phyloP scores from a whole-genome alignment of 1,139 yeast genomes.

The Geotrichum histeridarum region DNA sequence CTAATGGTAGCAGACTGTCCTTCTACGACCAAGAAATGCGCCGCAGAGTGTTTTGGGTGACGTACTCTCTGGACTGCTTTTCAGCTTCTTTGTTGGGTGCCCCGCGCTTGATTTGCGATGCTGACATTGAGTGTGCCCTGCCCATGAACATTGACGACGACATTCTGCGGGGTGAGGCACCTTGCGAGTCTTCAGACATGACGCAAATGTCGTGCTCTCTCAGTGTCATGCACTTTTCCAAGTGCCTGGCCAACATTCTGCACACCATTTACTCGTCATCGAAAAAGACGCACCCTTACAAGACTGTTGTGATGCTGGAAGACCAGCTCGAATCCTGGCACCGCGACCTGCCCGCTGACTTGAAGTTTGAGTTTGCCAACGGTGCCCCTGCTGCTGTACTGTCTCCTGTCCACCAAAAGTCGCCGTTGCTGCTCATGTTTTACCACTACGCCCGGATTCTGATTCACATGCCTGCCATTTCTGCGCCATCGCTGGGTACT shows the following conservation, averaged over 20 bases:
- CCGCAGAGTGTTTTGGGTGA: slow-evolving; percentile 78
- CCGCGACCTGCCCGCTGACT: slow-evolving; percentile 56
- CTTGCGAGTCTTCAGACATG: slow-evolving; percentile 37
- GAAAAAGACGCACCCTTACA: slow-evolving; percentile 43
- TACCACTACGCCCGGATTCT: slow-evolving; percentile 77
- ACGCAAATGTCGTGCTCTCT: slow-evolving; percentile 27
- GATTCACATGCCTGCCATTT: slow-evolving; percentile 72
- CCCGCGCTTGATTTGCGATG: slow-evolving; percentile 71
- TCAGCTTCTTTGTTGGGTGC: slow-evolving; percentile 74
- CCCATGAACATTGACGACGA: slow-evolving; percentile 62
- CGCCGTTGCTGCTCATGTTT: slow-evolving; percentile 55
- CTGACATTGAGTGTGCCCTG: slow-evolving; percentile 78
- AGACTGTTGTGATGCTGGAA: slow-evolving; percentile 48
- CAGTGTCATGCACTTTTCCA: slow-evolving; percentile 53
- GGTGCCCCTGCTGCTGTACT: slow-evolving; percentile 48
- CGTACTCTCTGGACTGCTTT: slow-evolving; percentile 71
- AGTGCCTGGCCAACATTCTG: slow-evolving; percentile 66
- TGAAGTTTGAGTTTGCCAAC: slow-evolving; percentile 61
- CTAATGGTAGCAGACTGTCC: slow-evolving; percentile 45
- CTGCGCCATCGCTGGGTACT: slow-evolving; percentile 36
- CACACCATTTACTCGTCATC: slow-evolving; percentile 48
- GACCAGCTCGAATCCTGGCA: slow-evolving; percentile 76
- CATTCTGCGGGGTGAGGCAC: slow-evolving; percentile 47
- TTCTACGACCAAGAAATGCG: slow-evolving; percentile 68
- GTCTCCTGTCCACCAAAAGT: slow-evolving; percentile 46